These are phyloP conservation scores for Cinchona pubescens DNA, from an alignment of 257 asterid species.

Conservation along the genomic window DNA sequence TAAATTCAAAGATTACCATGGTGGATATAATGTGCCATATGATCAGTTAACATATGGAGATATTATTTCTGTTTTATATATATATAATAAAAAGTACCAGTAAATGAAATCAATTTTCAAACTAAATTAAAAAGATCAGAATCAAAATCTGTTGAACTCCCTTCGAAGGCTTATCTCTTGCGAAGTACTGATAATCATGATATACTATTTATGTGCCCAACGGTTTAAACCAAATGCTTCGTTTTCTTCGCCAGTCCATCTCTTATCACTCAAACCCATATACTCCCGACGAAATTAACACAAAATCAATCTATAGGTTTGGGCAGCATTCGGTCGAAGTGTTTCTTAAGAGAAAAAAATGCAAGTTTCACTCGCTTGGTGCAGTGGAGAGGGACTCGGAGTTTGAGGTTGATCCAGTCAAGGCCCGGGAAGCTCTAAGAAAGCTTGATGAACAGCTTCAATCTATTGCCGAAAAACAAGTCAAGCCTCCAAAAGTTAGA, in stretches of 20 bases:
- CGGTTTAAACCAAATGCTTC: slow-evolving; percentile 26
- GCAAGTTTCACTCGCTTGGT: slow-evolving; percentile 3
- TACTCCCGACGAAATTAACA: too few species aligned
- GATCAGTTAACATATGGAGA: too few species aligned
- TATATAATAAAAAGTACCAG: too few species aligned
- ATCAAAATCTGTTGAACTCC: too few species aligned
- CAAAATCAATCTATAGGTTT: too few species aligned
- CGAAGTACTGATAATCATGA: neutral
- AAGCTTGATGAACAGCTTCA: slow-evolving; percentile 74
- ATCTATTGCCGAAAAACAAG: slow-evolving; percentile 46
- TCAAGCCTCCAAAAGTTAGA: slow-evolving; percentile 43
- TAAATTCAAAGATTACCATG: too few species aligned
- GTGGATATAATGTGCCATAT: too few species aligned
- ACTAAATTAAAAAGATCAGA: too few species aligned
- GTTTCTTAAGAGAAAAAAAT: slow-evolving; percentile 17
- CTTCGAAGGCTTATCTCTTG: too few species aligned
- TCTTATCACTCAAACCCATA: slow-evolving; percentile 6
- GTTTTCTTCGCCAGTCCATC: slow-evolving; percentile 21
- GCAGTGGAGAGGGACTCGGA: slow-evolving; percentile 59
- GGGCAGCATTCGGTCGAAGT: neutral
- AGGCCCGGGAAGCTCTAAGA: slow-evolving; percentile 79
- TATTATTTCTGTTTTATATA: too few species aligned
- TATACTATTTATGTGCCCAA: too few species aligned
- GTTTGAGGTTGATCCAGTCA: slow-evolving; percentile 57
- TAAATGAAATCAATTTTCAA: too few species aligned